Evolutionary conservation across 129 eudicot genomes (phyloP).

Genomic region (Kitagawia praeruptora): DNA sequence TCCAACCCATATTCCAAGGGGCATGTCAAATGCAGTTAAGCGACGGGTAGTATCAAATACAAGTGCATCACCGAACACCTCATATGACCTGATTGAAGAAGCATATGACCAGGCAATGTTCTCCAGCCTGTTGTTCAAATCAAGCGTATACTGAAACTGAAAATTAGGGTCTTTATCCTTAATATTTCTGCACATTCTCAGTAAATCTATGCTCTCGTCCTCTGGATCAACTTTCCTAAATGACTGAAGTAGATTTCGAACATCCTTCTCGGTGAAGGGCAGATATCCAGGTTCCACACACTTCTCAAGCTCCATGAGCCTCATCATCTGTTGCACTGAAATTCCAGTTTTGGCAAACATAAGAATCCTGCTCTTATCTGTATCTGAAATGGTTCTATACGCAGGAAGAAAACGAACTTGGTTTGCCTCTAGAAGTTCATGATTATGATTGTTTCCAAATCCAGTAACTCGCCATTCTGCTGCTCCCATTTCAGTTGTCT

Average conservation of each 20-base stretch:
- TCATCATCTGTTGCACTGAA: constrained; percentile 98
- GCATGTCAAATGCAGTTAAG: constrained; percentile 89
- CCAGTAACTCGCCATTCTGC: constrained; percentile 98
- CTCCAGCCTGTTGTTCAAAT: constrained; percentile 63
- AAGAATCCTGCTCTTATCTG: constrained; percentile 78
- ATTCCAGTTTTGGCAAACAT: constrained; percentile 98
- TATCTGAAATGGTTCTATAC: constrained; percentile 80
- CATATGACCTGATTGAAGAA: constrained; percentile 79
- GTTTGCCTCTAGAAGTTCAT: constrained; percentile 78
- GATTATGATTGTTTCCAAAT: constrained; percentile 86
- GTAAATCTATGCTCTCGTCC: constrained; percentile 82
- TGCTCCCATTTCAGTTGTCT: constrained; percentile 66
- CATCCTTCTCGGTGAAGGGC: constrained; percentile 94
- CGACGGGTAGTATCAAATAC: constrained; percentile 97
- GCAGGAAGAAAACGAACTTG: constrained; percentile 99
- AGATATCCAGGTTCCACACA: constrained; percentile 88
- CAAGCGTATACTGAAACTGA: constrained; percentile 68
- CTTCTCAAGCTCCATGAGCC: constrained; percentile 96
- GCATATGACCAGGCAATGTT: constrained; percentile 98
- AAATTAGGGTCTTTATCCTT: constrained; percentile 90
- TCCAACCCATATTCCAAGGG: constrained; percentile 98
- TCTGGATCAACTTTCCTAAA: constrained; percentile 86
- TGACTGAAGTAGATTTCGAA: constrained; percentile 87
- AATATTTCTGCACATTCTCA: constrained; percentile 88
- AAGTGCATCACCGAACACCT: constrained; percentile 87